Base-by-base conservation (phyloP, 2,329 filamentous ascomycete species). In the Cladophialophora yegresii region DNA sequence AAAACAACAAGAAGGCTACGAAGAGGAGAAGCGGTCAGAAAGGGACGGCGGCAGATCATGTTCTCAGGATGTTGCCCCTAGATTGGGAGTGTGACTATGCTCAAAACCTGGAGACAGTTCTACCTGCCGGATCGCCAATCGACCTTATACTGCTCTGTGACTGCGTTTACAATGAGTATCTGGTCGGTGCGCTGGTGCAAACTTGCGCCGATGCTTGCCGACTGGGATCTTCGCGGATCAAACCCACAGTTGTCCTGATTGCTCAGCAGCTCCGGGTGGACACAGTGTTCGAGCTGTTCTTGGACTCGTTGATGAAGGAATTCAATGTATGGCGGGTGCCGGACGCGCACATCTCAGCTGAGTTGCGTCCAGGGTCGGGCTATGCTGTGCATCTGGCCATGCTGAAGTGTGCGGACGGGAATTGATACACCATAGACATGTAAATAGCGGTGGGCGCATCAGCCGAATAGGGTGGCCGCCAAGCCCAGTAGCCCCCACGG, bases 111-210 rank as follows among this genome's bases (percentile, higher is more conserved):
- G 75, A 74, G n/a, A 62, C 69, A 6, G 72, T 79, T 54, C 74
- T 83, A 1, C 69, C 72, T 0, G 72, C 73, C 16, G 61, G 73
- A 47, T 63, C 72, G 67, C 51, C 73, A 71, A 72, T 95, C 69
- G 89, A 96, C 72, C 77, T 87, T 13, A 81, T 98, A 10, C 75
- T 98, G 40, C 92, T 92, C 3, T 96, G 92, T 73, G 95, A 99
- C 76, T 97, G 93, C 76, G 89, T 99, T 70, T 99, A 96, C 81
- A 99, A 98, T 77, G 91, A 96, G 69, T 85, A 89, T 2, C 84
- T 98, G 2, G 85, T 98, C 26, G 80, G 85, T 50, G 92, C 93
- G 0, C 85, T 98, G 55, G 90, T 95, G n/a, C 85, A 88, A 71
- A 90, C 91, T 0, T 96, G 91, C 74, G 85, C 82, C 5, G 90